phyloP scores from a whole-genome alignment of 306 rosid genomes.

The Acacia crassicarpa region DNA sequence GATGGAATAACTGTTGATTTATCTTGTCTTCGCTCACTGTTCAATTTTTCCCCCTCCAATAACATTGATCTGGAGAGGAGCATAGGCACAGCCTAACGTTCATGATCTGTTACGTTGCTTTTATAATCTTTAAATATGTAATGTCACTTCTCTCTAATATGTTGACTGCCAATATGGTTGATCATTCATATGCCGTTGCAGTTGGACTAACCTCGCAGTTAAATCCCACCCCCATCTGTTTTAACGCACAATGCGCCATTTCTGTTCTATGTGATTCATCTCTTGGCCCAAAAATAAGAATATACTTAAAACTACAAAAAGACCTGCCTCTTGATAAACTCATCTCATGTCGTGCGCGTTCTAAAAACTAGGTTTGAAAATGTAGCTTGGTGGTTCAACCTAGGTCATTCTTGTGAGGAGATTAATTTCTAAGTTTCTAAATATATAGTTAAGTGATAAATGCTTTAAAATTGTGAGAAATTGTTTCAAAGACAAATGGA shows the following conservation, averaged over 20 bases:
- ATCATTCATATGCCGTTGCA: constrained; percentile 9
- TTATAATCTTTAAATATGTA: constrained; percentile 2
- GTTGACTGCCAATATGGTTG: neutral
- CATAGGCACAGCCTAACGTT: neutral
- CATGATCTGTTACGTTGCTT: neutral
- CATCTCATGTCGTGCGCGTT: too few species aligned
- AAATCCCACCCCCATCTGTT: neutral
- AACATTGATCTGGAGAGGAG: neutral
- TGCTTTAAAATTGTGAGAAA: too few species aligned
- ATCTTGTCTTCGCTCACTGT: neutral
- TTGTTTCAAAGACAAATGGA: too few species aligned
- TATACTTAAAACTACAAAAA: neutral
- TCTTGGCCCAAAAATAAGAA: neutral
- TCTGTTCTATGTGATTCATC: neutral
- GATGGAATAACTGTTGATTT: constrained; percentile 3
- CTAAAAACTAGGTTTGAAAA: too few species aligned
- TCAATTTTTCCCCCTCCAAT: neutral
- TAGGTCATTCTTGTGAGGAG: too few species aligned
- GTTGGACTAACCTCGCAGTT: neutral
- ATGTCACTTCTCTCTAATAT: constrained; percentile 16
- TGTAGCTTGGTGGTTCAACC: too few species aligned
- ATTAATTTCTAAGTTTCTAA: too few species aligned
- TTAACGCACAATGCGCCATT: constrained; percentile 7
- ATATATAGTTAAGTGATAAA: too few species aligned
- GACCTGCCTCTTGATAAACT: neutral